Base-by-base conservation (phyloP, 305 asterid species). In the Fraxinus dipetala region DNA sequence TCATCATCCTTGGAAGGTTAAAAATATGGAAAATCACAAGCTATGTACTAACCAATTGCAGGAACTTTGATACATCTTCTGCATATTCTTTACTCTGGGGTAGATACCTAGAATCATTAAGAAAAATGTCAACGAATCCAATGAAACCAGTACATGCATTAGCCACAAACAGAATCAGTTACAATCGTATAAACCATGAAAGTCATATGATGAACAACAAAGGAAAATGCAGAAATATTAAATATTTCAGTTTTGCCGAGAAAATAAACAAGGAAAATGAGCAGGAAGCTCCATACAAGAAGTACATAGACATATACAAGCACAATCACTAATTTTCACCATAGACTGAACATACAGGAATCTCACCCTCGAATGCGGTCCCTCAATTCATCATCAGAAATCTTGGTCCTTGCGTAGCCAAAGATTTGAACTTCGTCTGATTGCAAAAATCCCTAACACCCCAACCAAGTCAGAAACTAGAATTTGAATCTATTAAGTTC, bases 371-470 rank as follows among this genome's bases (percentile, higher is more conserved):
- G 89, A 83, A 94, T 89, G 73, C 98, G 97, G 79, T 90, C 86
- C 83, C 95, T 90, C 85, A 94, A 82, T 51, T 93, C 97, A 36
- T 90, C 87, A 59, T 92, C 97, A 22, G 97, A 82, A 81, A 94
- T 91, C 90, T 93, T 93, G 77, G 95, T 89, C 88, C 98, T 89
- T 83, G 98, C 95, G 83, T 93, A 94, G 20, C 98, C 98, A 82
- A 94, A 94, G 80, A 94, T 93, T 91, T 91, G 94, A 84, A 94
- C 98, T 79, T 94, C 97, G 73, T 92, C 83, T 40, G 90, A 85
- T 82, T 82, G 89, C 87, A 94, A 85, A 84, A 94, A 94, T 34
- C 95, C 96, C 97, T 94, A 89, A 79, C 36, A 81, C 78, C 43
- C 80, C 80, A 61, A 78, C 74, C 82, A 82, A 83, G 40, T 45